phyloP scores from a whole-genome alignment of 805 yeast genomes.

The Saccharomycopsis lassenensis region DNA sequence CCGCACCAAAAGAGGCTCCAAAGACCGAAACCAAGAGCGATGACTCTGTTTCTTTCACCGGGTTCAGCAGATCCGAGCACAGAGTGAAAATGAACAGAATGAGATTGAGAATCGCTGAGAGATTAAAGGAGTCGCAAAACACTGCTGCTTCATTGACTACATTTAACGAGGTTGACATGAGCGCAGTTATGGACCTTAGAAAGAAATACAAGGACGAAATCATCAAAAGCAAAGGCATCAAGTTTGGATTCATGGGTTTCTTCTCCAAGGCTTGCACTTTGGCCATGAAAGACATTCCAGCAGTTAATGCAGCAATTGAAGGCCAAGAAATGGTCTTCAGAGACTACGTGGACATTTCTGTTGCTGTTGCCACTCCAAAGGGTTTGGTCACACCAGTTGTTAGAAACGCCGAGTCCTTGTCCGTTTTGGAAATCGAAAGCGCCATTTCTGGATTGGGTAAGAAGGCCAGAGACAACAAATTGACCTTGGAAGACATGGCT shows the following conservation, averaged over 20 bases:
- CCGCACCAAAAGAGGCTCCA: conserved; percentile 19
- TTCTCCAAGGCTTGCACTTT: conserved; percentile 88
- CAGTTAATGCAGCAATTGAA: conserved; percentile 92
- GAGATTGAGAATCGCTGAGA: conserved; percentile 97
- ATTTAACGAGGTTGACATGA: conserved; percentile 97
- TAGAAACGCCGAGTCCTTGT: conserved; percentile 88
- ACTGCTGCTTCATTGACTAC: conserved; percentile 97
- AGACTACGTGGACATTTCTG: conserved; percentile 90
- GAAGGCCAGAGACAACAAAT: conserved; percentile 95
- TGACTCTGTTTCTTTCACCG: conserved; percentile 26
- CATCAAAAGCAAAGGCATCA: conserved; percentile 84
- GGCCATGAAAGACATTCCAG: conserved; percentile 91
- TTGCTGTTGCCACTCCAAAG: conserved; percentile 98
- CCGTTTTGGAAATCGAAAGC: conserved; percentile 80
- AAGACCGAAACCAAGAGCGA: conserved; percentile 19
- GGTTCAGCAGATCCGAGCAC: conserved; percentile 76
- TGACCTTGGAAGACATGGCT: conserved; percentile 95
- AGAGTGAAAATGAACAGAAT: conserved; percentile 98
- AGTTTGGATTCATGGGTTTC: conserved; percentile 98
- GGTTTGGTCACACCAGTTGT: conserved; percentile 97
- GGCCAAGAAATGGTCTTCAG: conserved; percentile 90
- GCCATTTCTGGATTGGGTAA: conserved; percentile 73
- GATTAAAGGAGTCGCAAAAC: conserved; percentile 98
- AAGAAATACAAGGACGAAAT: conserved; percentile 95
- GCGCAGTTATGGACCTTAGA: conserved; percentile 84